A percentile compares a stretch with the other conserved stretches of the same genome.
These are phyloP conservation scores for Tephrocybe sp. DNA, from an alignment of 768 basidiomycete species.

Conservation along the genomic window DNA sequence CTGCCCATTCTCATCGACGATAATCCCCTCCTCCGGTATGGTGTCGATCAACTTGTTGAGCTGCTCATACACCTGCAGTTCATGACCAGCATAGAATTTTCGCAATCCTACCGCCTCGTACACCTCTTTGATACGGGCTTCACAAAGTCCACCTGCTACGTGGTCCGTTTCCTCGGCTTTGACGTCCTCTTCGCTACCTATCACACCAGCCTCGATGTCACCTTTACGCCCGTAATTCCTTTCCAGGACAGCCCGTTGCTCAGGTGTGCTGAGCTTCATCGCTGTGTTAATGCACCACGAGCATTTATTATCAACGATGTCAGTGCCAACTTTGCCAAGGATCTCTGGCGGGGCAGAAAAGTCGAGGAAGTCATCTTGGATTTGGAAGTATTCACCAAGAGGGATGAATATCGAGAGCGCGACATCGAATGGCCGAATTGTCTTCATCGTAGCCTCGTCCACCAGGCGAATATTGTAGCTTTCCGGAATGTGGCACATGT, in stretches of 20 bases:
- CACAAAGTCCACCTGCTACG: conserved; percentile 47
- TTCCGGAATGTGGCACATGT: conserved; percentile 62
- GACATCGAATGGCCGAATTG: conserved; percentile 59
- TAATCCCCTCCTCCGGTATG: conserved; percentile 56
- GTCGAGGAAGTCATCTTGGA: conserved; percentile 97
- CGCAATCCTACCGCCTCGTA: conserved; percentile 70
- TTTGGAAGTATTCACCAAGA: conserved; percentile 97
- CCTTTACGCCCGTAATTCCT: conserved; percentile 48
- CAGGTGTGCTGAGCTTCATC: conserved; percentile 49
- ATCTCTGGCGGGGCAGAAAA: conserved; percentile 87
- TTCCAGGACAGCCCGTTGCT: conserved; percentile 53
- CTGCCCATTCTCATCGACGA: conserved; percentile 26
- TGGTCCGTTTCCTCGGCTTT: conserved; percentile 20
- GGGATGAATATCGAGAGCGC: conserved; percentile 82
- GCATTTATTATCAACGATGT: conserved; percentile 98
- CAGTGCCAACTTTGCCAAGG: conserved; percentile 95
- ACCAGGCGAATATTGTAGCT: conserved; percentile 31
- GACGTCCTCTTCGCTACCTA: conserved; percentile 10
- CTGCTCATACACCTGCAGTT: conserved; percentile 63
- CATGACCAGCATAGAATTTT: conserved; percentile 69
- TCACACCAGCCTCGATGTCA: conserved; percentile 15
- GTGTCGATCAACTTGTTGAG: conserved; percentile 66
- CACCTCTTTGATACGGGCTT: conserved; percentile 46
- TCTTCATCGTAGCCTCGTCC: conserved; percentile 13
- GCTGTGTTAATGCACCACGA: conserved; percentile 94